phyloP scores from a whole-genome alignment of 805 yeast species.

The Saccharomycopsis fermentans region DNA sequence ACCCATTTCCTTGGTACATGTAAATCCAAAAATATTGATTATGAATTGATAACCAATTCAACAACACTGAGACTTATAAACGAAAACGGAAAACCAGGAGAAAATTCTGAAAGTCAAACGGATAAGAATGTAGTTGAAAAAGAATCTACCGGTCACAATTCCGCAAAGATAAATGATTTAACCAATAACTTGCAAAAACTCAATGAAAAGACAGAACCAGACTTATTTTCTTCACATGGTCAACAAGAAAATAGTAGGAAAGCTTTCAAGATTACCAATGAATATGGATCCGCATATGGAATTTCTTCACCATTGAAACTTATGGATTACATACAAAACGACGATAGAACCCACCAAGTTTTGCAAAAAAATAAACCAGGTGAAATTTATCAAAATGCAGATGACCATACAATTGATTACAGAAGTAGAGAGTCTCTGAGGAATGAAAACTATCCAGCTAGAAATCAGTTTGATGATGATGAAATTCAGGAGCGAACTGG shows the following conservation, averaged over 20 bases:
- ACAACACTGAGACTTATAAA: slow-evolving; percentile 4
- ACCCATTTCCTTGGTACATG: slow-evolving; percentile 43
- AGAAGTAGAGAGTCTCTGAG: not conserved
- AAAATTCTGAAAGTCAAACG: not conserved
- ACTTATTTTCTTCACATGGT: no score
- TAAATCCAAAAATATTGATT: slow-evolving; percentile 19
- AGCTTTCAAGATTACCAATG: not conserved
- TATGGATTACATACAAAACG: not conserved
- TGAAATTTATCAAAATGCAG: not conserved
- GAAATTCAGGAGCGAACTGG: not conserved
- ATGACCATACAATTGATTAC: not conserved
- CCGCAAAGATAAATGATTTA: not conserved
- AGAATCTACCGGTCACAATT: not conserved
- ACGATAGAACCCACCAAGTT: not conserved
- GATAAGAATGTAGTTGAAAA: not conserved
- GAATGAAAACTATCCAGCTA: not conserved
- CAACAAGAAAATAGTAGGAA: not conserved
- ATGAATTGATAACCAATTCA: slow-evolving; percentile 5
- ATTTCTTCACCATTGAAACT: not conserved
- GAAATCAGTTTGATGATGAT: not conserved
- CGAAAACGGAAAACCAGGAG: not conserved
- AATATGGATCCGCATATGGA: not conserved
- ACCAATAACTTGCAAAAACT: no score
- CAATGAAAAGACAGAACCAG: not conserved
- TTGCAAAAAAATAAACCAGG: not conserved